A percentile compares a stretch with the other conserved stretches of the same genome.
Conservation (phyloP, 2,329 filamentous ascomycete genomes). For the Pyrenophora seminiperda region DNA sequence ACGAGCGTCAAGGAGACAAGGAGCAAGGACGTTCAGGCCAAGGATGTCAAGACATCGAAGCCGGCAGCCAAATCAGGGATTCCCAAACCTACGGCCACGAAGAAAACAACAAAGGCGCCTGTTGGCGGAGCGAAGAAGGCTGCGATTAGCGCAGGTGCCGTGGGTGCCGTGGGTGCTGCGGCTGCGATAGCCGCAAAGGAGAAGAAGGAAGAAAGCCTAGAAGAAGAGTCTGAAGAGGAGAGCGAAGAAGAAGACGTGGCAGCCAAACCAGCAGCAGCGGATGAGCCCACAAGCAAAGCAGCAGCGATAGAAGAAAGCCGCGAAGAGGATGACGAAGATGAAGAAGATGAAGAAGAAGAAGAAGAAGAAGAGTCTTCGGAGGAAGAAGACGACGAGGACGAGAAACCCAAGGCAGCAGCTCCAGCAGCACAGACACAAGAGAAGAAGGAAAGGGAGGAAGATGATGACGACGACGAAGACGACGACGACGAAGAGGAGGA, state of each 20-base stretch:
- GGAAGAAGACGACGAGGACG: conserved; percentile 12
- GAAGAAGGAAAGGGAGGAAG: not conserved
- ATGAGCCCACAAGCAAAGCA: not conserved
- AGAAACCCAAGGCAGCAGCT: not conserved
- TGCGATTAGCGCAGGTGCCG: conserved; percentile 28
- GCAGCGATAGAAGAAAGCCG: not conserved
- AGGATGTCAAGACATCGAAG: conserved; percentile 1
- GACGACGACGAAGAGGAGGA: conserved; percentile 13
- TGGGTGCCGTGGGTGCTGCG: conserved; percentile 3
- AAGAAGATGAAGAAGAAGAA: conserved; percentile 10
- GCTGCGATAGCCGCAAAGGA: conserved; percentile 3
- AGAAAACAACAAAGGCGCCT: conserved; percentile 30
- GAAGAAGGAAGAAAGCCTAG: conserved; percentile 12
- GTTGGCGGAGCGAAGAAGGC: conserved; percentile 34
- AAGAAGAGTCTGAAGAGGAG: conserved; percentile 16
- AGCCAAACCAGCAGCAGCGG: not conserved
- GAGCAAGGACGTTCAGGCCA: not conserved
- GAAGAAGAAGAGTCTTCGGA: conserved; percentile 13
- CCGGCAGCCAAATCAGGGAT: conserved; percentile 4
- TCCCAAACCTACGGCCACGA: conserved; percentile 23
- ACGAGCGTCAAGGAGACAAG: conserved; percentile 2
- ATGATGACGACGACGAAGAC: conserved; percentile 1
- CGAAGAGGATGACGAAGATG: conserved; percentile 14
- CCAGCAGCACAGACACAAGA: not conserved
- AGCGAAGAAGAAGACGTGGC: conserved; percentile 6